Base-by-base conservation (phyloP, 129 eudicot genomes). In the Silybum marianum region DNA sequence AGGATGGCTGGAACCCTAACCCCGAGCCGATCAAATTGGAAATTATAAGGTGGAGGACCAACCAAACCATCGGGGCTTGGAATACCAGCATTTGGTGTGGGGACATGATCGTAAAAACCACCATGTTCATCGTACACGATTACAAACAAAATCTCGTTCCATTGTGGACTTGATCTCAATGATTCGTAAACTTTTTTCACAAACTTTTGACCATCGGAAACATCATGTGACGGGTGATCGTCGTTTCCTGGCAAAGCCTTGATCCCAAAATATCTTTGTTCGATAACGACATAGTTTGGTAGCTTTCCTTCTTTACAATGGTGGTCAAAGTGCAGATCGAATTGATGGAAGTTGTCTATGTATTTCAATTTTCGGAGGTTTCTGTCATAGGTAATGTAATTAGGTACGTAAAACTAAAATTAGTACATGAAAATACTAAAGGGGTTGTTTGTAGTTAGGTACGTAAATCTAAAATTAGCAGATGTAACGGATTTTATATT, bases 31-130 rank as follows among this genome's bases (percentile, higher is more conserved):
- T 92, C 97, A 65, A 95, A 95, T 65, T 84, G 66, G 38, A 92
- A 95, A 22, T 89, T 90, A 67, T 89, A 85, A 2, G 99, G 99
- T 18, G 87, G 87, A 11, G 98, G 96, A 23, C 98, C 91, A 0
- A 79, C 86, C 10, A 90, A 65, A 71, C 82, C 97, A 28, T 95
- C 99, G 0, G 99, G 98, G 74, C 83, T 92, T 0, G 99, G 97
- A 38, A 95, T 81, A 0, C 94, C 94, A 0, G 69, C 81, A 34
- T 77, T 71, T 4, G 99, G 99, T 1, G 99, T 85, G 0, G 99
- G 97, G 28, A 95, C 97, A 80, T 95, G 99, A 77, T 95, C 99
- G 76, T 92, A 95, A 76, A 95, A 95, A 44, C 99, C 99, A 70
- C 97, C 99, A 82, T 95, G 99, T 76, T 95, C 99, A 30, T 95